Base-by-base conservation (phyloP, 352 stramenopile genomes). In the Pythium rishiriense region DNA sequence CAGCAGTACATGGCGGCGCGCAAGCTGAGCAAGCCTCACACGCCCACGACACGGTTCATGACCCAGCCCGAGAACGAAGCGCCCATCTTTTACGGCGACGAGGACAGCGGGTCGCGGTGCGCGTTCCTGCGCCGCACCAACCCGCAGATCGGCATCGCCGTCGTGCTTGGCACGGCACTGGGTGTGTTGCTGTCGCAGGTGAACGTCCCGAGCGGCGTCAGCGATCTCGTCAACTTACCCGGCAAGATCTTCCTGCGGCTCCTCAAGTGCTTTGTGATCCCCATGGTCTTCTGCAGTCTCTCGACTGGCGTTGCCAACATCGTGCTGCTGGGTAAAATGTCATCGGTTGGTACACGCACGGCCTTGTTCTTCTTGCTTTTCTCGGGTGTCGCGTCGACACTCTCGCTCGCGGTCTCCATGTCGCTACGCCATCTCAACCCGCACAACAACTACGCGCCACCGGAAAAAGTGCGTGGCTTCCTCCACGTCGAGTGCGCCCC, bases 251-350 rank as follows among this genome's bases (percentile, higher is more conserved):
- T 76, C 39, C 43, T 79, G 33, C 58, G 64, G 11, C 47, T 70
- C 53, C 65, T 79, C 56, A 74, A 76, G 45, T 76, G 64, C 24
- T 70, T 79, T 39, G 72, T 76, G 19, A 69, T 79, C 26, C 82
- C 79, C 21, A 88, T 90, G 79, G 76, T 90, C 3, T 90, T 90
- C 48, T 83, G 74, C 33, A 87, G 74, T 67, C 57, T 90, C 33
- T 70, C 80, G 9, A 86, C 80, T 4, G 78, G 78, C 6, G 71
- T 88, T 46, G 78, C 78, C 25, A 82, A 88, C 46, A 84, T 91
- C 45, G 80, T 91, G 29, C 58, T 87, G 35, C 69, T 87, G 3
- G 79, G 81, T 26, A 89, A 91, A 62, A 78, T 88, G 17, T 87
- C 76, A 1, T 70, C 74, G 1, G 69, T 91, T 24, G 82, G 82